phyloP scores from a whole-genome alignment of 306 rosid species.

The Dryas octopetala region DNA sequence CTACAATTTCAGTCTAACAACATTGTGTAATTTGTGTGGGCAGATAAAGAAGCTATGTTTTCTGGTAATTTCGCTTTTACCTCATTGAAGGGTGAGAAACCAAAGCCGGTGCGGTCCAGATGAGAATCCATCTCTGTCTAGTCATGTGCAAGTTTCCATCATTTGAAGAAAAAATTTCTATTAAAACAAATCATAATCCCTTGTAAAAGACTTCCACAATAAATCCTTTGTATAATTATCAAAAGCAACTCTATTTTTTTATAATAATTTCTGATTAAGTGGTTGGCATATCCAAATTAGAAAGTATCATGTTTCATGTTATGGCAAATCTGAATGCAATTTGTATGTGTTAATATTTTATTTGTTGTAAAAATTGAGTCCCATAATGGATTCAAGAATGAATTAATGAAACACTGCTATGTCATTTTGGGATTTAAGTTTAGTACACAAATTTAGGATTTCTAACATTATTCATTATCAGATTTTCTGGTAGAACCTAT shows the following conservation, averaged over 20 bases:
- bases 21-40: constrained; percentile 38
- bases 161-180: not conserved
- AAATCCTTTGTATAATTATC: constrained; percentile 5
- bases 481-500: too few species aligned
- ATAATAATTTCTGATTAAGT: not conserved
- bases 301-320: too few species aligned
- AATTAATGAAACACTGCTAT: too few species aligned
- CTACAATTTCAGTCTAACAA: constrained; percentile 25
- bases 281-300: too few species aligned
- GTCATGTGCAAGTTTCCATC: not conserved
- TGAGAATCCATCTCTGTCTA: constrained; percentile 15
- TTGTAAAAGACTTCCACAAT: constrained; percentile 17
- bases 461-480: too few species aligned
- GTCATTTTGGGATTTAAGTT: too few species aligned
- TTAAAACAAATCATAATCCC: not conserved
- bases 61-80: constrained; percentile 86
- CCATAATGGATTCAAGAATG: too few species aligned
- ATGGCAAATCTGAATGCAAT: too few species aligned
- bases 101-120: constrained; percentile 24
- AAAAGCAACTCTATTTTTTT: not conserved
- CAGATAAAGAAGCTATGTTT: constrained; percentile 77
- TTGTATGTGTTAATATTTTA: too few species aligned
- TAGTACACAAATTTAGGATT: too few species aligned
- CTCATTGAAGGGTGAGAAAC: constrained; percentile 48
- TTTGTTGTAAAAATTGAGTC: too few species aligned